phyloP scores from a whole-genome alignment of 306 rosid genomes.

The Begonia loranthoides region DNA sequence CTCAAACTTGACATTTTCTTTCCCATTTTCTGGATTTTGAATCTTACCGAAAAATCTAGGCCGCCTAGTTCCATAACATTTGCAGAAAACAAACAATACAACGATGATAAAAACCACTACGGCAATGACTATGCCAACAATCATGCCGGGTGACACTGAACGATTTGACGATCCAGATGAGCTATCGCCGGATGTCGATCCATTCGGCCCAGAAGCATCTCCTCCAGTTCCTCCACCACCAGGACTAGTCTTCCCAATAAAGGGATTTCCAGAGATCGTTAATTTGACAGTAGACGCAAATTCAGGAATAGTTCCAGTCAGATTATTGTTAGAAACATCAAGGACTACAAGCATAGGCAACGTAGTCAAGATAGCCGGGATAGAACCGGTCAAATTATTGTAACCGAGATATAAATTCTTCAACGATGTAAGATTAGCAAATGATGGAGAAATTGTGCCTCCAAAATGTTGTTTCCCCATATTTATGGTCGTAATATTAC shows the following conservation, averaged over 20 bases:
- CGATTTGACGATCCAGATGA: neutral
- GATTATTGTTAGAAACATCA: slow-evolving; percentile 44
- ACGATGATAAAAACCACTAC: neutral
- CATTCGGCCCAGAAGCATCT: slow-evolving; percentile 12
- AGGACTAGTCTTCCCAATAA: slow-evolving; percentile 30
- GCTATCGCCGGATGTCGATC: slow-evolving; percentile 18
- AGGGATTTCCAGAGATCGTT: slow-evolving; percentile 21
- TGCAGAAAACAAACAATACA: neutral
- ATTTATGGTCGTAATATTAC: slow-evolving; percentile 26
- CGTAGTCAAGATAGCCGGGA: slow-evolving; percentile 22
- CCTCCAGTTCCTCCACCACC: slow-evolving; percentile 25
- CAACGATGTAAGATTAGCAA: slow-evolving; percentile 37
- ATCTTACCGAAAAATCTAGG: neutral
- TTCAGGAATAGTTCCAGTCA: slow-evolving; percentile 37
- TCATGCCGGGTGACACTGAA: neutral
- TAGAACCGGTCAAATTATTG: slow-evolving; percentile 36
- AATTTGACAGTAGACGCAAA: slow-evolving; percentile 31
- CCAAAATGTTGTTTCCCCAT: slow-evolving; percentile 17
- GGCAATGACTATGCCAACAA: neutral
- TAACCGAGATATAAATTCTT: slow-evolving; percentile 19
- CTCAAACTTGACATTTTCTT: neutral
- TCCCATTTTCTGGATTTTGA: neutral
- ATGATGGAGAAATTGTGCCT: slow-evolving; percentile 48
- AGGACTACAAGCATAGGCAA: slow-evolving; percentile 30
- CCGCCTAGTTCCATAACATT: neutral